Conservation (phyloP, 169 alveolate species). For the Perkinsus olseni region DNA sequence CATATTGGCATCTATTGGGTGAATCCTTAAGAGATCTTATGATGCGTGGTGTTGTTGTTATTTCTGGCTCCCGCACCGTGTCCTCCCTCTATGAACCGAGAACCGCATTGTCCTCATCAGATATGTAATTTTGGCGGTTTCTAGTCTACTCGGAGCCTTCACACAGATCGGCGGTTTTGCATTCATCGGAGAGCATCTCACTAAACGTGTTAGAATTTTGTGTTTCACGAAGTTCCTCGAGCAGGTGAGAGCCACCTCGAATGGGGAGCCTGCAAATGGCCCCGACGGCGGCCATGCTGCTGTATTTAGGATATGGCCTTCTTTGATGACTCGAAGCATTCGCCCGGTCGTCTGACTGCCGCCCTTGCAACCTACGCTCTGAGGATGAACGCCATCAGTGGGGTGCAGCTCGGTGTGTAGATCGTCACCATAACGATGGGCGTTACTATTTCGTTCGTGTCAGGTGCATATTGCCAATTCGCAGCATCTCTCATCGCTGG, state of each 20-base stretch:
- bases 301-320: conserved; percentile 24
- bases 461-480: conserved; percentile 18
- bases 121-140: background rate
- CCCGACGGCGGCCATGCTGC: too few species aligned
- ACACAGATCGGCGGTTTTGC: background rate
- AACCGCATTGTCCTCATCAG: too few species aligned
- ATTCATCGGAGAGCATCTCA: background rate
- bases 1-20: background rate
- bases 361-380: conserved; percentile 19
- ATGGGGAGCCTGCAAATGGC: too few species aligned
- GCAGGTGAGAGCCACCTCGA: conserved; percentile 15
- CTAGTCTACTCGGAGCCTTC: background rate
- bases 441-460: background rate
- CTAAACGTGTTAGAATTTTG: background rate
- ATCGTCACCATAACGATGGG: background rate
- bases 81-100: too few species aligned
- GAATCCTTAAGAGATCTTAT: too few species aligned
- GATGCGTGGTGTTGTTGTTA: too few species aligned
- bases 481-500: conserved; percentile 31
- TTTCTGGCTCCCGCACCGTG: too few species aligned
- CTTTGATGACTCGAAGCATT: conserved; percentile 39
- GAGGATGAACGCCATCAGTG: conserved; percentile 3
- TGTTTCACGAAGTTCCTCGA: background rate
- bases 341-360: conserved; percentile 43
- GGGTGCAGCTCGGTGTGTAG: background rate